A percentile compares a stretch with the other conserved stretches of the same genome.
Conservation (phyloP, 1,284 basidiomycete species). For the Fomitiporia mediterranea region DNA sequence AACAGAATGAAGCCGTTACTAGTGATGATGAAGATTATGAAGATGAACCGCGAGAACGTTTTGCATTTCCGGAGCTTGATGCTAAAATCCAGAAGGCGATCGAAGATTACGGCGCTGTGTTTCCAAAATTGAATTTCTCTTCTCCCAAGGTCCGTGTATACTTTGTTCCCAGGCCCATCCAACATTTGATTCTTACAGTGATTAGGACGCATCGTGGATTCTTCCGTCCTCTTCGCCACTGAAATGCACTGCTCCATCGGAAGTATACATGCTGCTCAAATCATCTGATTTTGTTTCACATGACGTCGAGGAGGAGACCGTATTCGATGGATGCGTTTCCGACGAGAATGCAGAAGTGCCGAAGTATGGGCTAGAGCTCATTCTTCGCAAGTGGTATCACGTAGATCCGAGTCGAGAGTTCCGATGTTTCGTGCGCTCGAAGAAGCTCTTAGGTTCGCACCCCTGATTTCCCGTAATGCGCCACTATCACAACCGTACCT, state of each 20-base stretch:
- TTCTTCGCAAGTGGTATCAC: slow-evolving; percentile 88
- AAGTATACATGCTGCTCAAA: slow-evolving; percentile 92
- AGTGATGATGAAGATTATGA: slow-evolving; percentile 28
- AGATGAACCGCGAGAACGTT: slow-evolving; percentile 34
- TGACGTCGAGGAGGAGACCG: slow-evolving; percentile 58
- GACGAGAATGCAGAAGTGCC: slow-evolving; percentile 6
- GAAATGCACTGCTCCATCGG: slow-evolving; percentile 82
- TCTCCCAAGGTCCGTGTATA: slow-evolving; percentile 60
- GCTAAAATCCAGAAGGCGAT: slow-evolving; percentile 67
- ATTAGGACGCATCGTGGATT: slow-evolving; percentile 89
- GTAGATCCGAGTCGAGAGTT: slow-evolving; percentile 82
- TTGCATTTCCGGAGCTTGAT: slow-evolving; percentile 78
- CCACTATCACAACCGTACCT: too few relatives aligned
- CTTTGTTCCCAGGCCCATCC: slow-evolving; percentile 5
- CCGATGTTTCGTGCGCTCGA: slow-evolving; percentile 79
- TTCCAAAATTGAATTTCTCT: slow-evolving; percentile 95
- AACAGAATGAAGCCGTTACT: slow-evolving; percentile 36
- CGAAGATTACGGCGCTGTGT: slow-evolving; percentile 73
- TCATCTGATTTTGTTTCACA: slow-evolving; percentile 88
- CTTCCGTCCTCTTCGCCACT: slow-evolving; percentile 82
- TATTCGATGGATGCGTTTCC: slow-evolving; percentile 56
- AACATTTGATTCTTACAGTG: slow-evolving; percentile 6
- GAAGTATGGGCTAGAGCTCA: slow-evolving; percentile 73
- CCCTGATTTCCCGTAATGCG: slow-evolving; percentile 22
- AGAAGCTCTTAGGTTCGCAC: slow-evolving; percentile 59